Evolutionary conservation across 495 filamentous ascomycete genomes (phyloP).

Genomic region (Trichoderma orchidacearum): DNA sequence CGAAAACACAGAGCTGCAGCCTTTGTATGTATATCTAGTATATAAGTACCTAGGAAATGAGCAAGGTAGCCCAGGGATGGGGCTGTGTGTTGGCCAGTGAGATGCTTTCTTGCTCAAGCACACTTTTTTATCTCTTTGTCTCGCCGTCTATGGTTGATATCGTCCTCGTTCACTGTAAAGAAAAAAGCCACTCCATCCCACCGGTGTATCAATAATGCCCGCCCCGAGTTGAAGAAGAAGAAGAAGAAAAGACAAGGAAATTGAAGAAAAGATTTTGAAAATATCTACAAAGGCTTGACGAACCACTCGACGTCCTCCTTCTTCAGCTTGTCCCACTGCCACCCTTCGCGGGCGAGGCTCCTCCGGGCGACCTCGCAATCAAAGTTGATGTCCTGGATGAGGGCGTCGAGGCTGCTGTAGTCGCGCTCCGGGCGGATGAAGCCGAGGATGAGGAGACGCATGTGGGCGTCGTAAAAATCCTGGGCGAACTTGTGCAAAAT

Average conservation of each 20-base stretch:
- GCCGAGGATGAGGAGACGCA: conserved; percentile 70
- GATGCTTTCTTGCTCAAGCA: neutral
- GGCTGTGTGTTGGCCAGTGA: neutral
- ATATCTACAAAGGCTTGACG: conserved; percentile 10
- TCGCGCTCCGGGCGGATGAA: conserved; percentile 84
- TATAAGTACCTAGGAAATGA: neutral
- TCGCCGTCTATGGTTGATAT: neutral
- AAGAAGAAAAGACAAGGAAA: neutral
- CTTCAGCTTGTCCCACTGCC: conserved; percentile 38
- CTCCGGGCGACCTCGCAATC: conserved; percentile 73
- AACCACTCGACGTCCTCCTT: conserved; percentile 26
- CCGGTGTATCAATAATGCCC: neutral
- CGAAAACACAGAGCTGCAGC: neutral
- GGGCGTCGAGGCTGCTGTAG: conserved; percentile 66
- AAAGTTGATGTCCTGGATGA: conserved; percentile 75
- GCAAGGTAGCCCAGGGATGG: neutral
- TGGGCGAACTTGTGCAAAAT: conserved; percentile 57
- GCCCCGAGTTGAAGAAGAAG: neutral
- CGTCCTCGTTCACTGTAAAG: too few relatives aligned
- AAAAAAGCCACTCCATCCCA: too few relatives aligned
- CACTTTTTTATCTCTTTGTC: neutral
- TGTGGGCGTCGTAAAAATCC: conserved; percentile 74
- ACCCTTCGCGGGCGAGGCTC: conserved; percentile 58
- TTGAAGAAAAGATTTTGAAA: neutral
- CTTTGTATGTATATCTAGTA: neutral